These are phyloP conservation scores for Trametes versicolor DNA, from an alignment of 1,284 basidiomycete species.

Conservation along the genomic window DNA sequence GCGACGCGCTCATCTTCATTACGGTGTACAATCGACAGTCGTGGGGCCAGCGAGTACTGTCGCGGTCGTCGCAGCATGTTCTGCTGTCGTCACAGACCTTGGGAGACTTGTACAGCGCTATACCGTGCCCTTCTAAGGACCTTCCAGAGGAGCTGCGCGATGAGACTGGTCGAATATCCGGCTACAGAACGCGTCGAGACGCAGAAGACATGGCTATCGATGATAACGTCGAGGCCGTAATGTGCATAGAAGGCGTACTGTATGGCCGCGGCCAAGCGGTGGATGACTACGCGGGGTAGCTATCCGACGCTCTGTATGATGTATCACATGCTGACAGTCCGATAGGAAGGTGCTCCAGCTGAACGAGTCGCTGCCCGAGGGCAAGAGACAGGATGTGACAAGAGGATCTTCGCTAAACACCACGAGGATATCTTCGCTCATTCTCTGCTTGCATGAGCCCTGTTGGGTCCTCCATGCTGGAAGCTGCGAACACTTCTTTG, in stretches of 20 bases:
- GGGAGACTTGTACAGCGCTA: slow-evolving; percentile 65
- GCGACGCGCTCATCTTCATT: slow-evolving; percentile 62
- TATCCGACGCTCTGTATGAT: slow-evolving; percentile 2
- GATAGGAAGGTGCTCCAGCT: slow-evolving; percentile 62
- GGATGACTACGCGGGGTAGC: slow-evolving; percentile 70
- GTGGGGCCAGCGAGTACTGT: slow-evolving; percentile 69
- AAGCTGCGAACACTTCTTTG: slow-evolving; percentile 81
- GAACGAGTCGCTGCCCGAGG: slow-evolving; percentile 48
- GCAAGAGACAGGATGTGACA: slow-evolving; percentile 45
- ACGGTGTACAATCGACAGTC: slow-evolving; percentile 67
- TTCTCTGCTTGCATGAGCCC: slow-evolving; percentile 72
- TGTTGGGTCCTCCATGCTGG: slow-evolving; percentile 86
- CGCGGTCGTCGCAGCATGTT: slow-evolving; percentile 72
- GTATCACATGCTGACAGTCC: slow-evolving; percentile 13
- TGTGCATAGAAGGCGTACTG: slow-evolving; percentile 66
- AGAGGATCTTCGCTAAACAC: slow-evolving; percentile 59
- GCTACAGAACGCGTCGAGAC: slow-evolving; percentile 42
- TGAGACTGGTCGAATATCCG: slow-evolving; percentile 47
- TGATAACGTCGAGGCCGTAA: slow-evolving; percentile 51
- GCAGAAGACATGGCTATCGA: slow-evolving; percentile 32
- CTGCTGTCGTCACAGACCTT: slow-evolving; percentile 77
- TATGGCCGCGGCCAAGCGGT: slow-evolving; percentile 63
- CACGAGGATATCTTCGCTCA: slow-evolving; percentile 61
- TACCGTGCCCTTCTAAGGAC: slow-evolving; percentile 72
- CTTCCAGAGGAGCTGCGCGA: slow-evolving; percentile 53